A percentile compares a stretch with the other conserved stretches of the same genome.
Evolutionary conservation across 495 filamentous ascomycete species (phyloP).

Genomic region (Annulohypoxylon bovei): DNA sequence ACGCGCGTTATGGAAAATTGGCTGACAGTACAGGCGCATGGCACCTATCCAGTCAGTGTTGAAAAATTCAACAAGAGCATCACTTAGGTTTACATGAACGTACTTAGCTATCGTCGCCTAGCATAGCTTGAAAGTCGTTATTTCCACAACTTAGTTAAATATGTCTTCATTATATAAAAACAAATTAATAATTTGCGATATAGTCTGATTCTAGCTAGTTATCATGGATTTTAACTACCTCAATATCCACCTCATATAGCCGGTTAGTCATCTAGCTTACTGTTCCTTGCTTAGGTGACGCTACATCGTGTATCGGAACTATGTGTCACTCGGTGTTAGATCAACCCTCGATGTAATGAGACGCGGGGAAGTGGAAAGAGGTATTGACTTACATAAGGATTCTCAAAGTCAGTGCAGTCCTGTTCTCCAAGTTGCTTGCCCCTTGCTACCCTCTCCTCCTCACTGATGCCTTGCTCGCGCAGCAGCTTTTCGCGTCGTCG

Average conservation of each 20-base stretch:
- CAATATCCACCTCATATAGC: neutral
- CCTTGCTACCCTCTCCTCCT: constrained; percentile 43
- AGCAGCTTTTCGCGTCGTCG: constrained; percentile 39
- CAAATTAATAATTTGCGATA: no score
- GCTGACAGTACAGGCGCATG: no score
- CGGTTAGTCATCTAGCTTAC: neutral
- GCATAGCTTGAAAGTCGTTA: no score
- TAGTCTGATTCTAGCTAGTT: no score
- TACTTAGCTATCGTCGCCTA: no score
- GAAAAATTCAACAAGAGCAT: no score
- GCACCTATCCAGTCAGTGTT: no score
- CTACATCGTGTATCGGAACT: constrained; percentile 40
- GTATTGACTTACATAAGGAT: constrained; percentile 39
- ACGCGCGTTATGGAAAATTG: no score
- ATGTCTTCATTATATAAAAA: neutral
- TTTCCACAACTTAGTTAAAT: neutral
- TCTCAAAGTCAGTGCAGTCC: constrained; percentile 47
- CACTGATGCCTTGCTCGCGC: constrained; percentile 37
- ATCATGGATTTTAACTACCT: neutral
- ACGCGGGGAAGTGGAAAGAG: neutral
- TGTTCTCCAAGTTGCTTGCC: constrained; percentile 47
- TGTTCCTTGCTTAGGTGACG: neutral
- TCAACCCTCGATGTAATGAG: neutral
- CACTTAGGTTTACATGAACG: no score
- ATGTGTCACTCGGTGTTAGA: neutral